phyloP scores from a whole-genome alignment of 345 rosid species.

The Tarenaya hassleriana region DNA sequence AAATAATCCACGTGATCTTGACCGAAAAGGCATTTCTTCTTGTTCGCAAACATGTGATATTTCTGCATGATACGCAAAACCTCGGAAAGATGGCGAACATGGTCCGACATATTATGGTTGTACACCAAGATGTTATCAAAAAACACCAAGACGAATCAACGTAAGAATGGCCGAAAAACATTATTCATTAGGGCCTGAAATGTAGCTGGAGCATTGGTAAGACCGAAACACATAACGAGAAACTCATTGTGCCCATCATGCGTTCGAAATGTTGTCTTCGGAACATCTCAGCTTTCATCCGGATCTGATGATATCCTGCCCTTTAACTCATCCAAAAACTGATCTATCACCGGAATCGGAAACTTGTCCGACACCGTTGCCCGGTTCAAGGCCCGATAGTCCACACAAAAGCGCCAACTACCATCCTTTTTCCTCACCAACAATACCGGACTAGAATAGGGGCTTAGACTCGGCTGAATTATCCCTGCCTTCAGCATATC shows the following conservation, averaged over 20 bases:
- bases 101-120: background rate
- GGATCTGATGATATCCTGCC: background rate
- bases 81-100: no score
- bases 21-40: background rate
- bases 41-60: background rate
- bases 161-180: background rate
- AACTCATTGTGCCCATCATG: background rate
- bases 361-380: no score
- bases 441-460: background rate
- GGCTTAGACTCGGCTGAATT: no score
- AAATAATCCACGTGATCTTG: background rate
- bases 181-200: background rate
- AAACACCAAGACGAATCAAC: background rate
- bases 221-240: background rate
- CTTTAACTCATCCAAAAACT: no score
- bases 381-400: no score
- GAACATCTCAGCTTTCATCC: background rate
- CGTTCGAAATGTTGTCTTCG: background rate
- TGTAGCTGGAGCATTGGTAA: background rate
- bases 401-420: background rate
- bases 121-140: background rate
- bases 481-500: no score
- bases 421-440: background rate
- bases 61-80: no score
- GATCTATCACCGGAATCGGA: no score